Conservation (phyloP, 225 moss, liverwort and hornwort genomes). For the Sphagnum contortum region DNA sequence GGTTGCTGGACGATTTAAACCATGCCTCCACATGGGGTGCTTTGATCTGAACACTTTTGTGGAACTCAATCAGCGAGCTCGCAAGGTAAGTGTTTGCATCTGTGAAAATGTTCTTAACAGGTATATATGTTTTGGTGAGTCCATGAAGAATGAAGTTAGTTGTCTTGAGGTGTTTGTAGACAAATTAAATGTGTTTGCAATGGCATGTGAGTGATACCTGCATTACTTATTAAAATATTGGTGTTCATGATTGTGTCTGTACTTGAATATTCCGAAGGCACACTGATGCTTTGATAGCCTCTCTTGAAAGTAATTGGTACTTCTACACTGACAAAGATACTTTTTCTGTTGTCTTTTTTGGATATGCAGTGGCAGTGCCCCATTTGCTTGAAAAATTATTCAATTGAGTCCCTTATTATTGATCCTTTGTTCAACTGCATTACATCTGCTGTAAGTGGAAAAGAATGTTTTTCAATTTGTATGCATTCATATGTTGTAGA, state of each 20-base stretch:
- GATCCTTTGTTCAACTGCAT: constrained; percentile 90
- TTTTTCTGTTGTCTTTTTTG: constrained; percentile 5
- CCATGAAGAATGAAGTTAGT: too few species aligned
- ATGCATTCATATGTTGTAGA: neutral
- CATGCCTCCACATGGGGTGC: constrained; percentile 50
- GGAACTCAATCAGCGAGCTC: constrained; percentile 41
- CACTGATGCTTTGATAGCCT: too few species aligned
- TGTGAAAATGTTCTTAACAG: neutral
- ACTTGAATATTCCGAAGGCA: too few species aligned
- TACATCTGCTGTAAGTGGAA: constrained; percentile 58
- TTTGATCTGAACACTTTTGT: constrained; percentile 53
- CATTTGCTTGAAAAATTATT: constrained; percentile 47
- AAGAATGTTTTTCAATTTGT: neutral
- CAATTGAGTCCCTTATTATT: constrained; percentile 80
- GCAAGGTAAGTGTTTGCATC: constrained; percentile 23
- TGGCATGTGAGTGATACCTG: too few species aligned
- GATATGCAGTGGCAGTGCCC: too few species aligned
- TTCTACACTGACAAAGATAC: too few species aligned
- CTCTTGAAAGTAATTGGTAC: too few species aligned
- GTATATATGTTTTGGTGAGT: neutral
- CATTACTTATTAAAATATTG: too few species aligned
- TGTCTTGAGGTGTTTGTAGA: neutral
- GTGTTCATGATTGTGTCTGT: too few species aligned
- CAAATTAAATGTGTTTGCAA: neutral
- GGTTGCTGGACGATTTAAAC: constrained; percentile 43